Base-by-base conservation (phyloP, 306 rosid species). In the Glycine soja region DNA sequence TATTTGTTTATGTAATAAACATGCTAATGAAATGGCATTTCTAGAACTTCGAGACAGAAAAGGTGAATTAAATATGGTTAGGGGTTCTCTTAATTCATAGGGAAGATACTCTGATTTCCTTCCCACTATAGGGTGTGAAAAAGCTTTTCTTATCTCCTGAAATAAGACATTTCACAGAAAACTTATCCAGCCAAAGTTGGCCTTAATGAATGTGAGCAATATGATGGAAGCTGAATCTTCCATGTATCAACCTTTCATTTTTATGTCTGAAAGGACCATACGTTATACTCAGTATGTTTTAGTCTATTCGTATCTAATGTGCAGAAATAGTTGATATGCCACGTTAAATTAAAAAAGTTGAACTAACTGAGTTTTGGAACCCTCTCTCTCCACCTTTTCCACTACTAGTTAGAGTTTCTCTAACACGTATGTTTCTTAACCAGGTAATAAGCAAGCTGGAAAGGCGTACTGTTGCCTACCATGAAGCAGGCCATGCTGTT, bases 401-500 rank as follows among this genome's bases (percentile, higher is more conserved):
- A 3, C 63, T 69, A 66, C 50, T 65, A 48, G 75, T 30, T 54
- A 57, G 54, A 70, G 57, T 77, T 58, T 58, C 53, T 72, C 75
- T 76, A 32, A 71, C 67, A 34, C 51, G 56, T 42, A 4, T 67
- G 38, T 71, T 80, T 81, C 75, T 43, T 40, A 67, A 75, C 77
- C 92, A 95, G 99, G 98, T 95, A 36, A 93, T 93, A 80, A 93
- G 97, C 91, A 93, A 93, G 90, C 80, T 77, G 72, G 99, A 95
- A 83, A 90, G 99, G 75, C 90, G 97, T 2, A 95, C 99, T 53
- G 98, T 95, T 72, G 99, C 99, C 16, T 95, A 90, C 80, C 99
- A 95, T 81, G 99, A 95, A 84, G 87, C 99, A 13, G 99, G 99
- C 64, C 99, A 95, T 89, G 99, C 99, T 19, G 98, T 95, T 81